These are phyloP conservation scores for Globisporangium iwayamae DNA, from an alignment of 352 stramenopile species.

Conservation along the genomic window DNA sequence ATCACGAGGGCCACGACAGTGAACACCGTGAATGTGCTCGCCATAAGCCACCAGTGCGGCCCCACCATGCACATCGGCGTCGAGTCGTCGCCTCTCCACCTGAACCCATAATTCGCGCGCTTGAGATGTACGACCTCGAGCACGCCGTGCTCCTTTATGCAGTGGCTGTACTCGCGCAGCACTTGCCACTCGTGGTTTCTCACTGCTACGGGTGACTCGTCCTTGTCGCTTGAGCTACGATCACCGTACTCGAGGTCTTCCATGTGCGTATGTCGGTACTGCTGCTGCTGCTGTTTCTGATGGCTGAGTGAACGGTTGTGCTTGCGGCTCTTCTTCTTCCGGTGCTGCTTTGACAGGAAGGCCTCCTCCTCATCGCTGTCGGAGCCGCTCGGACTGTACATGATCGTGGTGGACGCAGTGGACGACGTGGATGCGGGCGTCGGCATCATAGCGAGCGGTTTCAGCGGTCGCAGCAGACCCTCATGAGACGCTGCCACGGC, in stretches of 20 bases:
- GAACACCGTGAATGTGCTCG: slow-evolving; percentile 55
- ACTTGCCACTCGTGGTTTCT: slow-evolving; percentile 18
- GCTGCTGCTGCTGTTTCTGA: background rate
- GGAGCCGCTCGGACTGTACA: slow-evolving; percentile 8
- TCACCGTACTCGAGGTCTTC: slow-evolving; percentile 12
- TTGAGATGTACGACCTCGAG: slow-evolving; percentile 57
- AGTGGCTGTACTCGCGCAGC: slow-evolving; percentile 7
- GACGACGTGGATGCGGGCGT: slow-evolving; percentile 12
- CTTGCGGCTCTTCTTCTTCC: background rate
- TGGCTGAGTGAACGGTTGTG: background rate
- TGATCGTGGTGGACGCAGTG: slow-evolving; percentile 7
- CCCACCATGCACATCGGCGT: slow-evolving; percentile 60
- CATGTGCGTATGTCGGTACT: background rate
- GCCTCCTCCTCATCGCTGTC: slow-evolving; percentile 7
- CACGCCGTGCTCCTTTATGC: slow-evolving; percentile 1
- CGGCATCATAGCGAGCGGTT: slow-evolving; percentile 8
- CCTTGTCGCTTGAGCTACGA: too few species aligned
- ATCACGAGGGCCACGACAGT: slow-evolving; percentile 38
- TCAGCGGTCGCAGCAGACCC: background rate
- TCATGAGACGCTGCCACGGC: background rate
- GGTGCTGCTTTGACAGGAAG: slow-evolving; percentile 4
- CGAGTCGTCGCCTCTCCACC: slow-evolving; percentile 23
- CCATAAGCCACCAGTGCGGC: slow-evolving; percentile 78
- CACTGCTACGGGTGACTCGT: background rate
- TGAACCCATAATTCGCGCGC: slow-evolving; percentile 50